A percentile compares a stretch with the other conserved stretches of the same genome.
These are phyloP conservation scores for Aspergillus bridgeri DNA, from an alignment of 495 filamentous ascomycete genomes.

Conservation along the genomic window DNA sequence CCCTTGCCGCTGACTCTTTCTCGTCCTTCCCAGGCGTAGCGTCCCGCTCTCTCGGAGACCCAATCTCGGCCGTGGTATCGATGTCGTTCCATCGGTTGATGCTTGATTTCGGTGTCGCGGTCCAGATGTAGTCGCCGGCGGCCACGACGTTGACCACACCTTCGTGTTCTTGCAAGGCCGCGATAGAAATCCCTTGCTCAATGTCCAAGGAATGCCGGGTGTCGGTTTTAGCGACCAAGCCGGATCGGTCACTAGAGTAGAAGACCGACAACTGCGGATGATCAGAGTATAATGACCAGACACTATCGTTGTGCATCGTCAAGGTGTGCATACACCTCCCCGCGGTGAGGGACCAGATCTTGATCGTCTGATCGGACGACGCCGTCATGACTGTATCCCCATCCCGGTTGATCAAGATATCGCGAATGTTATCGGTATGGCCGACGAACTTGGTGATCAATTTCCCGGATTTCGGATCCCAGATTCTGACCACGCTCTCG, in stretches of 20 bases:
- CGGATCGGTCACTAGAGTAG: constrained; percentile 89
- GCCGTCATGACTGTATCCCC: constrained; percentile 92
- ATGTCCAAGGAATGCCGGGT: constrained; percentile 70
- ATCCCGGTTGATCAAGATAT: constrained; percentile 82
- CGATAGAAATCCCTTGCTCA: constrained; percentile 86
- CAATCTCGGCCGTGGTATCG: constrained; percentile 63
- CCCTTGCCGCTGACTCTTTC: constrained; percentile 9
- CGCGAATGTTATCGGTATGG: constrained; percentile 93
- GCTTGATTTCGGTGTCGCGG: constrained; percentile 86
- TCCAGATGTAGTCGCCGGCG: constrained; percentile 83
- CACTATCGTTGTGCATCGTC: constrained; percentile 97
- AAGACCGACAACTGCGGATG: constrained; percentile 83
- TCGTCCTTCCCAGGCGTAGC: constrained; percentile 7
- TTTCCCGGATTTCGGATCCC: constrained; percentile 88
- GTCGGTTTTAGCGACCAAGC: constrained; percentile 92
- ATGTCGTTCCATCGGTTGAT: constrained; percentile 94
- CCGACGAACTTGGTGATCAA: constrained; percentile 93
- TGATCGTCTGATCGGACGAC: constrained; percentile 94
- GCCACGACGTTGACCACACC: constrained; percentile 83
- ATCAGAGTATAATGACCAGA: constrained; percentile 92
- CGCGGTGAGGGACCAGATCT: constrained; percentile 93
- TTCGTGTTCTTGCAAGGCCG: constrained; percentile 85
- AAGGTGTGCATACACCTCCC: constrained; percentile 96
- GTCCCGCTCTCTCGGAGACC: constrained; percentile 53
- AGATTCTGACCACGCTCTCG: constrained; percentile 87